Base-by-base conservation (phyloP, 2,329 filamentous ascomycete genomes). In the Diaporthe citrichinensis region DNA sequence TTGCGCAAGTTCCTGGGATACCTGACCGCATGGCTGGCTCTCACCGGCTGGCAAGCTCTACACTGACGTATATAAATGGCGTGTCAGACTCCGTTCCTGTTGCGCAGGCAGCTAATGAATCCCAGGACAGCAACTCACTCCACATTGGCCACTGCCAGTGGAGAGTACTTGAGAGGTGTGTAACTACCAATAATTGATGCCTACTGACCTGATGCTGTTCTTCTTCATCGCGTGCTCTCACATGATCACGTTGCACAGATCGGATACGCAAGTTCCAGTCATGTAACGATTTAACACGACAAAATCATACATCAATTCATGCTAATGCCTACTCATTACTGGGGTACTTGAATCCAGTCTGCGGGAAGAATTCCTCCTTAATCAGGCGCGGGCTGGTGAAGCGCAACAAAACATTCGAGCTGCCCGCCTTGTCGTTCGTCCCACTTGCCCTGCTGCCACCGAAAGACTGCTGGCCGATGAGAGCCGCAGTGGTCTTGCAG, bases 381-480 rank as follows among this genome's bases (percentile, higher is more conserved):
- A 91, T 85, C 17, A 87, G 86, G 68, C 89, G 82, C 71, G 86
- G 83, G 78, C 87, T 88, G 20, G 88, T 86, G 79, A 90, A 90
- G 28, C 89, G 84, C 75, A 84, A 82, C 76, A 91, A 79, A 75
- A 88, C 82, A 46, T 85, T 85, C 58, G 86, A 83, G 78, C 87
- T 90, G 51, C 89, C 89, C 5, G 88, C 88, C 83, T 90, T 90
- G 84, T 94, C 93, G 82, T 94, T 94, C 28, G 92, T 94, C 28
- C 92, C 92, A 76, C 90, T 92, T 6, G 91, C 92, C 78, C 93
- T 87, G 23, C 91, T 89, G 72, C 92, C 92, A 31, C 92, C 92
- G 82, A 94, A 94, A 7, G 92, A 90, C 85, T 94, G 92, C 85
- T 94, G 93, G 20, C 92, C 92, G 9, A 94, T 92, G 36, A 94